These are phyloP conservation scores for Trichoderma atrobrunneum DNA, from an alignment of 2,329 filamentous ascomycete genomes.

Conservation along the genomic window DNA sequence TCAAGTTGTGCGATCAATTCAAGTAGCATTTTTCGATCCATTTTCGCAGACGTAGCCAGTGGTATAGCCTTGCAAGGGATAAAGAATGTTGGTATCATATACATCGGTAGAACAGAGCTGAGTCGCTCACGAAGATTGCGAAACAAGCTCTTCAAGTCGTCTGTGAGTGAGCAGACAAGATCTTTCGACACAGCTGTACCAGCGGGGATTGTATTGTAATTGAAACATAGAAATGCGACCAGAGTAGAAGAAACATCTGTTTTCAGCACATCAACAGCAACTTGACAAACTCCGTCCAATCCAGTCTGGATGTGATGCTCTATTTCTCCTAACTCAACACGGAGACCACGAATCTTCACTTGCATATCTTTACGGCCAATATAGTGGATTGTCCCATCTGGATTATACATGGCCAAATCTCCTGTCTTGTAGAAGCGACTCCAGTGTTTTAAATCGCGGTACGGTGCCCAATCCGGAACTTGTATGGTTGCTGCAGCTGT, in stretches of 20 bases:
- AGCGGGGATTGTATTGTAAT: neutral
- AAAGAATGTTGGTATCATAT: constrained; percentile 6
- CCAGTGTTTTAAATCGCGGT: neutral
- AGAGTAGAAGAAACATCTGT: neutral
- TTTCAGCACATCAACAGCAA: constrained; percentile 19
- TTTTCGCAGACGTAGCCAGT: constrained; percentile 5
- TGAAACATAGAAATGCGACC: constrained; percentile 8
- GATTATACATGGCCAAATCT: constrained; percentile 4
- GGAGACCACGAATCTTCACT: neutral
- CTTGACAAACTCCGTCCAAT: neutral
- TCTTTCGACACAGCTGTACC: neutral
- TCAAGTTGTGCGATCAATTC: neutral
- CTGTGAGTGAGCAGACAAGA: neutral
- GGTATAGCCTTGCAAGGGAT: constrained; percentile 10
- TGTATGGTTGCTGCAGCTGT: neutral
- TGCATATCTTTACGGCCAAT: constrained; percentile 10
- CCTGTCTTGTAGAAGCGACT: constrained; percentile 12
- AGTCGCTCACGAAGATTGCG: neutral
- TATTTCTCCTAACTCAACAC: constrained; percentile 7
- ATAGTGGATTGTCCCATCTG: neutral
- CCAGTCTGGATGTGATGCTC: constrained; percentile 7
- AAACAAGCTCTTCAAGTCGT: neutral
- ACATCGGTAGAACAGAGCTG: neutral
- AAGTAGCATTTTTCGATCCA: constrained; percentile 18
- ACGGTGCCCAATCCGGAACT: constrained; percentile 2